These are phyloP conservation scores for Lactarius vividus DNA, from an alignment of 768 basidiomycete species.

Conservation along the genomic window DNA sequence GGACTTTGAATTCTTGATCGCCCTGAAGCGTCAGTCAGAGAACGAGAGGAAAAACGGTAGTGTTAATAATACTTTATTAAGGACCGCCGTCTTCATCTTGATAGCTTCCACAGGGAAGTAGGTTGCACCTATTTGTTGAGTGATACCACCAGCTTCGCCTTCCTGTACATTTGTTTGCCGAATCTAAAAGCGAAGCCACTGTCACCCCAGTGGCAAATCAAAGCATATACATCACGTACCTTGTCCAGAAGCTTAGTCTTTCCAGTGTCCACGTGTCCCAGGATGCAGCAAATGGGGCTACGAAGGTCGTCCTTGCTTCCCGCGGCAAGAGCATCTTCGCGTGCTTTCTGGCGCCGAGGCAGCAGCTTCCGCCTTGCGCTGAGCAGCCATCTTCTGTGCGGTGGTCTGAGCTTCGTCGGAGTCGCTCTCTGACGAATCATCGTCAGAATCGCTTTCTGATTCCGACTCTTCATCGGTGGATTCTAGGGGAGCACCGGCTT, in stretches of 20 bases:
- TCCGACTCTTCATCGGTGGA: conserved; percentile 41
- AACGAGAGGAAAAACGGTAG: neutral
- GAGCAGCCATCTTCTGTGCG: conserved; percentile 62
- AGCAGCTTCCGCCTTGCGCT: conserved; percentile 82
- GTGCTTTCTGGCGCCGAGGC: conserved; percentile 74
- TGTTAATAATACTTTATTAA: conserved; percentile 65
- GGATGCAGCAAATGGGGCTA: conserved; percentile 96
- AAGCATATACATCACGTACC: conserved; percentile 42
- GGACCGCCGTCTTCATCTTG: conserved; percentile 85
- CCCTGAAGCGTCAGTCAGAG: conserved; percentile 45
- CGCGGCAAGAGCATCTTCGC: conserved; percentile 81
- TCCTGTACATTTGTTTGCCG: conserved; percentile 99
- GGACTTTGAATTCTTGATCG: conserved; percentile 91
- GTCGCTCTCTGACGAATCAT: conserved; percentile 38
- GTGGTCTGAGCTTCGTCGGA: conserved; percentile 67
- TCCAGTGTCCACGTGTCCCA: conserved; percentile 99
- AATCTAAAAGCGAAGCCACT: conserved; percentile 53
- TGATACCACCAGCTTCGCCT: conserved; percentile 99
- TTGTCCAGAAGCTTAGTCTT: conserved; percentile 98
- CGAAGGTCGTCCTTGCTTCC: conserved; percentile 87
- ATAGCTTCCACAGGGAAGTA: conserved; percentile 98
- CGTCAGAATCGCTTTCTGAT: conserved; percentile 39
- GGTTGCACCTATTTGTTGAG: conserved; percentile 99
- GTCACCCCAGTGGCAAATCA: neutral
- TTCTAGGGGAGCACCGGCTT: conserved; percentile 15